phyloP scores from a whole-genome alignment of 805 yeast genomes.

The Candida pini region DNA sequence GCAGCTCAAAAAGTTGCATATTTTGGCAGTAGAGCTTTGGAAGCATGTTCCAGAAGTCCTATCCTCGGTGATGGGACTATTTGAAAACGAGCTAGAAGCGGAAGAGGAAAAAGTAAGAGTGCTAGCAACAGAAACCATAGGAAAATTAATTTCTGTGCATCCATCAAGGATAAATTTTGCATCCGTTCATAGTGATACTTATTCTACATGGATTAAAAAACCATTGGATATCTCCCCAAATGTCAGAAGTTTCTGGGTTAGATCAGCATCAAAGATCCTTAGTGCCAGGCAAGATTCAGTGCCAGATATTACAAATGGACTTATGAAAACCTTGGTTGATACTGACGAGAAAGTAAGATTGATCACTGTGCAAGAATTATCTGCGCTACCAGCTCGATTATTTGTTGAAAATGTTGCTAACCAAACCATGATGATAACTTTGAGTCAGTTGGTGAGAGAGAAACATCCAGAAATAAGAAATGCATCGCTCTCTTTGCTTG shows the following conservation, averaged over 20 bases:
- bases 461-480: slow-evolving; percentile 60
- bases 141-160: slow-evolving; percentile 48
- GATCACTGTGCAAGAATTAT: slow-evolving; percentile 48
- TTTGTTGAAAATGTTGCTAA: slow-evolving; percentile 46
- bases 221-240: slow-evolving; percentile 59
- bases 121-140: slow-evolving; percentile 69
- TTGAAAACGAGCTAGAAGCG: slow-evolving; percentile 76
- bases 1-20: slow-evolving; percentile 57
- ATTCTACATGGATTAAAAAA: slow-evolving; percentile 69
- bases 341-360: slow-evolving; percentile 68
- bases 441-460: slow-evolving; percentile 67
- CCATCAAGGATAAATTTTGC: slow-evolving; percentile 54
- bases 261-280: slow-evolving; percentile 46
- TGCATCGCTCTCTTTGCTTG: slow-evolving; percentile 48
- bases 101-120: slow-evolving; percentile 57
- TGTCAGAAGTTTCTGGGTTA: slow-evolving; percentile 70
- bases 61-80: slow-evolving; percentile 66
- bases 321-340: slow-evolving; percentile 68
- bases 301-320: slow-evolving; percentile 48
- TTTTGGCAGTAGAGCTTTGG: slow-evolving; percentile 66
- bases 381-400: slow-evolving; percentile 38
- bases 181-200: slow-evolving; percentile 51
- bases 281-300: slow-evolving; percentile 39
- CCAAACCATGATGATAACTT: slow-evolving; percentile 42
- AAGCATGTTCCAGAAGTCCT: slow-evolving; percentile 68